Conservation (phyloP, 768 basidiomycete genomes). For the Pholiota molesta region DNA sequence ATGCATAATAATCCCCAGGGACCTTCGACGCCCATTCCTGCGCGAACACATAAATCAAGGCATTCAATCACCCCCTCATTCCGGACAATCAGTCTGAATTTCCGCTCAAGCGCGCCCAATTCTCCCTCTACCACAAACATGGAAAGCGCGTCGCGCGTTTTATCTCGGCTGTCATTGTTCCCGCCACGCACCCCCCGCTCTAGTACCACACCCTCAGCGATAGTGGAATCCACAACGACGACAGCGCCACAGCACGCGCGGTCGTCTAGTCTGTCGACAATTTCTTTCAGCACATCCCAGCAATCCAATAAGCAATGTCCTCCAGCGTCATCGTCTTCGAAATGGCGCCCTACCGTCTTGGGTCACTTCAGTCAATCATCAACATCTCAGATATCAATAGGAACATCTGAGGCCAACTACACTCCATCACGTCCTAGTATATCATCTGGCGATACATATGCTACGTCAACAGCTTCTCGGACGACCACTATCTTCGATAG, state of each 20-base stretch:
- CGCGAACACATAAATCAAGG: constrained; percentile 35
- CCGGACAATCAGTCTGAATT: constrained; percentile 47
- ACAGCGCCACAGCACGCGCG: constrained; percentile 42
- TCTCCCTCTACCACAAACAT: constrained; percentile 35
- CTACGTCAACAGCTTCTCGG: constrained; percentile 51
- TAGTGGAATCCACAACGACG: constrained; percentile 23
- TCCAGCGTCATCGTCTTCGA: constrained; percentile 35
- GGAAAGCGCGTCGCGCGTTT: constrained; percentile 34
- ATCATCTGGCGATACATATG: constrained; percentile 61
- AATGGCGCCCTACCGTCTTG: constrained; percentile 67
- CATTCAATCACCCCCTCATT: constrained; percentile 41
- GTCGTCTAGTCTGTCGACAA: constrained; percentile 52
- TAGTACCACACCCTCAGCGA: constrained; percentile 26
- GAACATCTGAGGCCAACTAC: constrained; percentile 38
- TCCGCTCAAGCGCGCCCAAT: constrained; percentile 46
- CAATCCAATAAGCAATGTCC: constrained; percentile 17
- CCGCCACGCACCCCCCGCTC: constrained; percentile 41
- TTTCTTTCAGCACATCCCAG: constrained; percentile 29
- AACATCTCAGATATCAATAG: constrained; percentile 43
- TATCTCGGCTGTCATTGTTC: constrained; percentile 50
- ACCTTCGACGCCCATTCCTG: constrained; percentile 35
- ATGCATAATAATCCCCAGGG: constrained; percentile 27
- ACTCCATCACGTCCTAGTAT: constrained; percentile 37
- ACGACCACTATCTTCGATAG: constrained; percentile 50
- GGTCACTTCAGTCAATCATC: constrained; percentile 62